Evolutionary conservation across 257 asterid species (phyloP), one percentile per base, ranked within the genome.

Genomic region (Nicotiana undulata): DNA sequence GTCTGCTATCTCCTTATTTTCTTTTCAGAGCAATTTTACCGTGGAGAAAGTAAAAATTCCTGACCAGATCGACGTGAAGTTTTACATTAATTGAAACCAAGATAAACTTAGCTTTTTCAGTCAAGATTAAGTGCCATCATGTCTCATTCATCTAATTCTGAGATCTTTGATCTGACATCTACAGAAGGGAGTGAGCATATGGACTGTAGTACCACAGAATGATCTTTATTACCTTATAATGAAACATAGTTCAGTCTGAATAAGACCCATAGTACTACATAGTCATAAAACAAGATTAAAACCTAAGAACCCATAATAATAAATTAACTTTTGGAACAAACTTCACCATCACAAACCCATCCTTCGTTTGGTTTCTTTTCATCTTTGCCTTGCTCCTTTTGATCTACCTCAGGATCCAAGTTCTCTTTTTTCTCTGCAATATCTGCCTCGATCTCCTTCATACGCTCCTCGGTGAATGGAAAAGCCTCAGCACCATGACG

Each of bases 391-490:
- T 46, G 79, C 58, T 65, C 75, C 40, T 44, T 44, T 44, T 70
- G 59, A 70, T 70, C 59, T 70, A 22, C 37, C 13, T 44, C 13
- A 4, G 37, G 55, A 70, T 44, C 59, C 12, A 37, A 37, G 37
- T 64, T 72, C 40, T 81, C 79, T 72, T 79, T 80, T 11, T 84
- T 83, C 4, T 68, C 96, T 82, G 88, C 90, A 34, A 53, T 34
- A 49, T 86, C 82, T n/a, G 79, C 87, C 81, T 91, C 94, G 0
- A 95, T 64, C 90, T 95, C 97, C 88, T 93, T 75, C 44, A 89
- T 17, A 12, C 96, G 93, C 68, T 91, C 96, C 17, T 85, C 76
- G 0, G 96, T 92, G 87, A 95, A 95, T 0, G 99, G 97, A 81
- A 81, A 95, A 17, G 99, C 97, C 28, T 87, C 82, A 0, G 96